Evolutionary conservation across 2,329 filamentous ascomycete genomes (phyloP).

Genomic region (Xylariaceae sp.): DNA sequence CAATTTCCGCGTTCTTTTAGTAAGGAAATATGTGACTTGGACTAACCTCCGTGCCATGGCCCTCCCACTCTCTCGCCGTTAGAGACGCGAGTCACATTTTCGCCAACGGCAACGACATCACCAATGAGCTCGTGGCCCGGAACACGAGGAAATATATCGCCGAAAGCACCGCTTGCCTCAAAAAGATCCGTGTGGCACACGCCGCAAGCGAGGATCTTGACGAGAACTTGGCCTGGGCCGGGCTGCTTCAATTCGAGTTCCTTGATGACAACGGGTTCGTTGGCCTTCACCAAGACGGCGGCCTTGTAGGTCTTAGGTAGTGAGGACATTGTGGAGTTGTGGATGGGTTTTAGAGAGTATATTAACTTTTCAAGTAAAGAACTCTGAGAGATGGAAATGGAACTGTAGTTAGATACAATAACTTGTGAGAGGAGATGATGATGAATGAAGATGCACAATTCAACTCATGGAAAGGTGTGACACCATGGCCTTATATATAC

Average conservation of each 20-base stretch:
- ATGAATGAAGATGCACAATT: not conserved
- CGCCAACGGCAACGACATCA: conserved; percentile 66
- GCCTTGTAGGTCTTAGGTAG: conserved; percentile 73
- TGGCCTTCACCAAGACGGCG: conserved; percentile 62
- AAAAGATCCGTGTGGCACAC: conserved; percentile 70
- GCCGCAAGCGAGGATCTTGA: conserved; percentile 76
- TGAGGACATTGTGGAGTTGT: conserved; percentile 36
- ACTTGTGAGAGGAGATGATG: not conserved
- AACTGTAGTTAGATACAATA: no score
- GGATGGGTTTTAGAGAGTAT: not conserved
- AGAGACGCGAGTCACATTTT: conserved; percentile 62
- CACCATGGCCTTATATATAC: conserved; percentile 15
- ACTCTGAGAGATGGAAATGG: not conserved
- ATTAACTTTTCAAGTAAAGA: not conserved
- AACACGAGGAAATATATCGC: conserved; percentile 64
- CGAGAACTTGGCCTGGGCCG: conserved; percentile 64
- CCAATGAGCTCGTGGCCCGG: conserved; percentile 78
- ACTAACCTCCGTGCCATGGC: conserved; percentile 69
- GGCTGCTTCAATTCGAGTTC: conserved; percentile 66
- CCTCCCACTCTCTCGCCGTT: conserved; percentile 72
- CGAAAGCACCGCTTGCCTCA: conserved; percentile 57
- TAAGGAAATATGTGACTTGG: not conserved
- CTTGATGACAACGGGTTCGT: conserved; percentile 61
- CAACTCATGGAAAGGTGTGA: not conserved
- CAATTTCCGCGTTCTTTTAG: not conserved